phyloP scores from a whole-genome alignment of 2,329 filamentous ascomycete species.

The Arthrobotrys musiformis region DNA sequence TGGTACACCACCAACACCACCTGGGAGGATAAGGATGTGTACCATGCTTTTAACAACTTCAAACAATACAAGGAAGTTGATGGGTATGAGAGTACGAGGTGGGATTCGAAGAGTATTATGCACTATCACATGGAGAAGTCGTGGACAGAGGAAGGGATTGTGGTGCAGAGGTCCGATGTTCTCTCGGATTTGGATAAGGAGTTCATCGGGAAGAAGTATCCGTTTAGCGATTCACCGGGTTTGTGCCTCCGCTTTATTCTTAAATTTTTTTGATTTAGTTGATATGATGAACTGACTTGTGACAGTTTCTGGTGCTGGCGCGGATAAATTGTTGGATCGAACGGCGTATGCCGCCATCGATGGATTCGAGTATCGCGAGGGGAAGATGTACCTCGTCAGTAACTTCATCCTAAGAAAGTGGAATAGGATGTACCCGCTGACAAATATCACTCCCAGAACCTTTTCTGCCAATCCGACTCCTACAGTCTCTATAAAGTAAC shows the following conservation, averaged over 20 bases:
- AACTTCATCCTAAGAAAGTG: neutral
- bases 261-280: neutral
- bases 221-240: constrained; percentile 5
- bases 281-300: neutral
- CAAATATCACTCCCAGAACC: neutral
- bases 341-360: constrained; percentile 16
- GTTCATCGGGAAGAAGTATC: constrained; percentile 23
- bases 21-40: neutral
- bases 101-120: constrained; percentile 31
- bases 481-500: constrained; percentile 16
- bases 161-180: neutral
- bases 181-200: constrained; percentile 22
- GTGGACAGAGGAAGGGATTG: constrained; percentile 15
- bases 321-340: constrained; percentile 1
- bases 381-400: constrained; percentile 41
- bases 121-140: neutral
- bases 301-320: neutral
- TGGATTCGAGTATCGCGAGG: constrained; percentile 23
- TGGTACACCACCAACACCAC: constrained; percentile 24
- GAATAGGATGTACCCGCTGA: neutral
- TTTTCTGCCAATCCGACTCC: constrained; percentile 31
- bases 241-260: neutral
- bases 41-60: constrained; percentile 7
- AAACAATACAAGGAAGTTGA: neutral
- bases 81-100: neutral